A percentile compares a stretch with the other conserved stretches of the same genome.
phyloP scores from a whole-genome alignment of 2,329 filamentous ascomycete genomes.

The Pestalotiopsis sp. region DNA sequence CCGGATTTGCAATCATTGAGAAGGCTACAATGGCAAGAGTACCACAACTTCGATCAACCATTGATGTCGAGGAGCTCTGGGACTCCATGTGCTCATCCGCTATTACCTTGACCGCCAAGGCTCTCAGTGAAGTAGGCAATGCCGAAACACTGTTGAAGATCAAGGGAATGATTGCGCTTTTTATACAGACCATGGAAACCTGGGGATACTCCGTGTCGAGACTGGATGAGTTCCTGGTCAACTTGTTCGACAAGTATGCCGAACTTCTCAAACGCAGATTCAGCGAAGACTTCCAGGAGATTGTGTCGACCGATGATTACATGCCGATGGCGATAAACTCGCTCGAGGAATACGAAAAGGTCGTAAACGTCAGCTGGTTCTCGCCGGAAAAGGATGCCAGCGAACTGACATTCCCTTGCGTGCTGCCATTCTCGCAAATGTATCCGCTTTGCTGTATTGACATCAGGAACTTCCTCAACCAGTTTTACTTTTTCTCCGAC shows the following conservation, averaged over 20 bases:
- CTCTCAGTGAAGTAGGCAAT: slow-evolving; percentile 78
- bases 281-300: slow-evolving; percentile 91
- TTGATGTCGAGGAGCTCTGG: slow-evolving; percentile 98
- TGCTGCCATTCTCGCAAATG: slow-evolving; percentile 99
- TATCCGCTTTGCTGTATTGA: slow-evolving; percentile 98
- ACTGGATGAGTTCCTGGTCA: slow-evolving; percentile 84
- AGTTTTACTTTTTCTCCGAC: slow-evolving; percentile 97
- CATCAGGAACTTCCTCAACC: slow-evolving; percentile 95
- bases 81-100: slow-evolving; percentile 94
- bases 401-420: slow-evolving; percentile 85
- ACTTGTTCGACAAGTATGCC: slow-evolving; percentile 90
- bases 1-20: slow-evolving; percentile 95
- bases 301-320: slow-evolving; percentile 92
- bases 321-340: slow-evolving; percentile 99
- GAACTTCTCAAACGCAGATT: slow-evolving; percentile 89
- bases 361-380: slow-evolving; percentile 96
- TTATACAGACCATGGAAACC: slow-evolving; percentile 98
- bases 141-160: slow-evolving; percentile 92
- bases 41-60: slow-evolving; percentile 77
- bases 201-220: slow-evolving; percentile 86
- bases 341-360: slow-evolving; percentile 89
- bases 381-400: slow-evolving; percentile 77
- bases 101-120: slow-evolving; percentile 79
- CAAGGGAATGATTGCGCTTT: slow-evolving; percentile 89
- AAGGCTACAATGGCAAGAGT: slow-evolving; percentile 88